These are phyloP conservation scores for Cladophialophora carrionii DNA, from an alignment of 2,329 filamentous ascomycete genomes.

Conservation along the genomic window DNA sequence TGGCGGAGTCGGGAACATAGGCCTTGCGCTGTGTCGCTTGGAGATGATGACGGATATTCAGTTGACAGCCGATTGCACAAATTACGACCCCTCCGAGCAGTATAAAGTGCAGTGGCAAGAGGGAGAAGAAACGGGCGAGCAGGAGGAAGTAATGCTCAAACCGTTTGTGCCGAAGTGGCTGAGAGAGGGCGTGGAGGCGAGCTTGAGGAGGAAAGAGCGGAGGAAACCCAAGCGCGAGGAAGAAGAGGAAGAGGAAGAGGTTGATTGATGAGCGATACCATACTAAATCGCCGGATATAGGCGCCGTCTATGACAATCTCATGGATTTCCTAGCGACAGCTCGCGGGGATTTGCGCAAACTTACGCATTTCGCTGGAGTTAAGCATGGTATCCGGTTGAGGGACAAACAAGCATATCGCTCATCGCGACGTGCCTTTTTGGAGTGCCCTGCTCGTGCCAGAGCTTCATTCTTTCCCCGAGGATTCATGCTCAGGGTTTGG, in stretches of 20 bases:
- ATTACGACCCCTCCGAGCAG: conserved; percentile 63
- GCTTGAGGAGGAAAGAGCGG: conserved; percentile 34
- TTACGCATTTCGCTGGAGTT: background rate
- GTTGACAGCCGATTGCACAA: conserved; percentile 68
- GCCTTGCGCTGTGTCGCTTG: conserved; percentile 81
- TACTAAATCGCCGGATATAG: background rate
- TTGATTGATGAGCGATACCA: conserved; percentile 17
- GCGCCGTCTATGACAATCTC: background rate
- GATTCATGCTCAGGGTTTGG: background rate
- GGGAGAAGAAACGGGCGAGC: conserved; percentile 40
- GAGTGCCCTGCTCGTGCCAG: background rate
- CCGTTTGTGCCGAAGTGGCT: conserved; percentile 85
- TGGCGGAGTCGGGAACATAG: conserved; percentile 77
- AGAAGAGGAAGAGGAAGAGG: conserved; percentile 35
- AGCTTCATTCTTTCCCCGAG: background rate
- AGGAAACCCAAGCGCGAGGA: conserved; percentile 31
- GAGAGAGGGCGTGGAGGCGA: conserved; percentile 43
- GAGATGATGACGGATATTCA: conserved; percentile 86
- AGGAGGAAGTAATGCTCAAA: conserved; percentile 63
- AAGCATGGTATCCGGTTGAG: background rate
- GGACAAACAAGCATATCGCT: background rate
- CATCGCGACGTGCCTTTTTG: background rate
- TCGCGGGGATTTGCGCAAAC: background rate
- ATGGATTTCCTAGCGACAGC: background rate
- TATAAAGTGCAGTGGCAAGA: conserved; percentile 61